Evolutionary conservation across 1,284 basidiomycete genomes (phyloP).

Genomic region (Marasmius oreades): DNA sequence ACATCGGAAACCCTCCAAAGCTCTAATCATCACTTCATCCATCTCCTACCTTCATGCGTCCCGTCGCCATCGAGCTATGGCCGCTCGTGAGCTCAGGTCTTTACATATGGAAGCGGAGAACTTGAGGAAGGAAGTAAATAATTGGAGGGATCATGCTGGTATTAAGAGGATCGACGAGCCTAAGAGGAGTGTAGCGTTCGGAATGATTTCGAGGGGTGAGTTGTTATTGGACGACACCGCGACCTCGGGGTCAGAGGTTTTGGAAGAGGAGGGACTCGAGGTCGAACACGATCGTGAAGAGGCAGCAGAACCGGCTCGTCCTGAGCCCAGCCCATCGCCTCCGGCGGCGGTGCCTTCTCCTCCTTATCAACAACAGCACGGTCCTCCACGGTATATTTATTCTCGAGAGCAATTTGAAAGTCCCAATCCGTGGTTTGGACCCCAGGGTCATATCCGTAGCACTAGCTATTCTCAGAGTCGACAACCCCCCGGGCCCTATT

Average conservation of each 20-base stretch:
- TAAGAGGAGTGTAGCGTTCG: slow-evolving; percentile 46
- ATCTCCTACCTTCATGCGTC: slow-evolving; percentile 62
- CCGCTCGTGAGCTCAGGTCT: slow-evolving; percentile 57
- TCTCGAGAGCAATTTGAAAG: too few relatives aligned
- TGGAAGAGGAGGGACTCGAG: neutral
- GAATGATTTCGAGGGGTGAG: slow-evolving; percentile 36
- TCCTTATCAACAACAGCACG: too few relatives aligned
- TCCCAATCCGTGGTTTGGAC: too few relatives aligned
- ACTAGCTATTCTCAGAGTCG: too few relatives aligned
- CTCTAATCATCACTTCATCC: slow-evolving; percentile 74
- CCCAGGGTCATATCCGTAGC: too few relatives aligned
- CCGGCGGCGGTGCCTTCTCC: too few relatives aligned
- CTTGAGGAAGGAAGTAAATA: slow-evolving; percentile 64
- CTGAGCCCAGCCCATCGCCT: too few relatives aligned
- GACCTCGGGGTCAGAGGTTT: neutral
- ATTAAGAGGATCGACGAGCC: slow-evolving; percentile 51
- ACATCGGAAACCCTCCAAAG: slow-evolving; percentile 73
- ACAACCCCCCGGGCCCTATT: too few relatives aligned
- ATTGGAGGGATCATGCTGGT: slow-evolving; percentile 59
- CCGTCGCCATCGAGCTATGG: slow-evolving; percentile 59
- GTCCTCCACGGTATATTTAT: too few relatives aligned
- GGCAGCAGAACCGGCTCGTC: neutral
- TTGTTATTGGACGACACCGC: neutral
- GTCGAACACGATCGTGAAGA: neutral
- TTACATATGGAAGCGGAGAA: slow-evolving; percentile 59